These are phyloP conservation scores for Syzygium malaccense DNA, from an alignment of 441 rosid genomes.

Conservation along the genomic window DNA sequence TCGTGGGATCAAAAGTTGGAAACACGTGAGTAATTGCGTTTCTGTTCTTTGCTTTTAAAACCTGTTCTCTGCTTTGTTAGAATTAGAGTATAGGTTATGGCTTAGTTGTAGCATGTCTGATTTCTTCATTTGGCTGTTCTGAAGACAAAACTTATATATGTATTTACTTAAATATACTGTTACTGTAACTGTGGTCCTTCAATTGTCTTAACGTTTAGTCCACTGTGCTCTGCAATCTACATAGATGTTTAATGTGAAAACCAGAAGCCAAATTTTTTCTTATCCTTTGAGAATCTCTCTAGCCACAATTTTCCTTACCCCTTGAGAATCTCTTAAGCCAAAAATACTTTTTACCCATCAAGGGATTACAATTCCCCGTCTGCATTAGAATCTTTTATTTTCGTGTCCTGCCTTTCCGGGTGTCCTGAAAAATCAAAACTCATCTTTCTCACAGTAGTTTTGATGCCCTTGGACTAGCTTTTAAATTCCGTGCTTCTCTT, in stretches of 20 bases:
- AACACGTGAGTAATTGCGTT: slow-evolving; percentile 45
- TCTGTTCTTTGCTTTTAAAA: not conserved
- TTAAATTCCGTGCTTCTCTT: not conserved
- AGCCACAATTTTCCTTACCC: not conserved
- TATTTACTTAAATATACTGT: not conserved
- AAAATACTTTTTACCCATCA: not conserved
- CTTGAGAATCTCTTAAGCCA: not conserved
- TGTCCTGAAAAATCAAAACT: not conserved
- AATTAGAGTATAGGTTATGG: not conserved
- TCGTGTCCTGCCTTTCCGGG: not conserved
- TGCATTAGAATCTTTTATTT: not conserved
- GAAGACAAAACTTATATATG: not conserved
- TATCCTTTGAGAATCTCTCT: not conserved
- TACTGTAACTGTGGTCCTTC: not conserved
- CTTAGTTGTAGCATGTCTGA: not conserved
- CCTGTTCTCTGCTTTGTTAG: not conserved
- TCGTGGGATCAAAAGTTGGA: slow-evolving; percentile 77
- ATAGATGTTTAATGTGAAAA: not conserved
- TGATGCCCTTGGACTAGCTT: not conserved
- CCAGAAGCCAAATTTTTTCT: not conserved
- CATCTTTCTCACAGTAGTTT: not conserved
- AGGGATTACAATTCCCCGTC: not conserved
- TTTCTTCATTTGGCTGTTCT: not conserved
- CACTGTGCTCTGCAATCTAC: not conserved
- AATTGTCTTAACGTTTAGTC: not conserved